phyloP scores from a whole-genome alignment of 768 basidiomycete genomes.

The Lactarius deliciosus region DNA sequence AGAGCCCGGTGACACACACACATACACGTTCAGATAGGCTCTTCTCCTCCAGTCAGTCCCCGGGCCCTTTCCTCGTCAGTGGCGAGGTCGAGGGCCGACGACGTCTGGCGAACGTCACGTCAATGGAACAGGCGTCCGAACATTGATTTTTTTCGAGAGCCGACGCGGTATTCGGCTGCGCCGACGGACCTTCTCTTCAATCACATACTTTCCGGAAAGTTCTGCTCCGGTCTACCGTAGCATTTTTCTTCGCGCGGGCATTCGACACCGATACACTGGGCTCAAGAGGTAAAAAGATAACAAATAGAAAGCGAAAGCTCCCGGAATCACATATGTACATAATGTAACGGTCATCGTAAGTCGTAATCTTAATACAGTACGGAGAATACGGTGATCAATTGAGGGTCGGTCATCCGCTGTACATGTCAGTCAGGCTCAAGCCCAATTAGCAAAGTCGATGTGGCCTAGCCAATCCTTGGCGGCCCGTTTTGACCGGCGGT shows the following conservation, averaged over 20 bases:
- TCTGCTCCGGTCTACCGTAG: not conserved
- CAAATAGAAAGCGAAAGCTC: not conserved
- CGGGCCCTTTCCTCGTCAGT: slow-evolving; percentile 1
- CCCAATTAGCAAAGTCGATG: not conserved
- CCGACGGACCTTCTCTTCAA: slow-evolving; percentile 7
- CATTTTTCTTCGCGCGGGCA: slow-evolving; percentile 16
- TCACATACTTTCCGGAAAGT: not conserved
- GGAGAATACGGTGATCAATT: no score
- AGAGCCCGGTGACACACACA: not conserved
- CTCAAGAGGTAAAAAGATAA: not conserved
- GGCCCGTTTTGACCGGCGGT: not conserved
- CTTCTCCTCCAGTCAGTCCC: not conserved
- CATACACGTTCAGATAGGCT: not conserved
- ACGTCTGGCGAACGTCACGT: slow-evolving; percentile 17
- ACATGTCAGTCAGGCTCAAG: not conserved
- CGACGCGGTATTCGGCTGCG: slow-evolving; percentile 24
- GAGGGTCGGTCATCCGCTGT: not conserved
- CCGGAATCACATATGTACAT: not conserved
- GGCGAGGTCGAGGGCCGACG: slow-evolving; percentile 5
- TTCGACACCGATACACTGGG: slow-evolving; percentile 3
- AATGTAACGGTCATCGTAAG: not conserved
- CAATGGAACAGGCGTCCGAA: slow-evolving; percentile 9
- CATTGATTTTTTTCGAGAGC: slow-evolving; percentile 4
- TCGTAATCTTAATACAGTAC: not conserved
- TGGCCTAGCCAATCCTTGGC: not conserved